phyloP scores from a whole-genome alignment of 2,329 filamentous ascomycete species.

The Geoglossum cookeanum region DNA sequence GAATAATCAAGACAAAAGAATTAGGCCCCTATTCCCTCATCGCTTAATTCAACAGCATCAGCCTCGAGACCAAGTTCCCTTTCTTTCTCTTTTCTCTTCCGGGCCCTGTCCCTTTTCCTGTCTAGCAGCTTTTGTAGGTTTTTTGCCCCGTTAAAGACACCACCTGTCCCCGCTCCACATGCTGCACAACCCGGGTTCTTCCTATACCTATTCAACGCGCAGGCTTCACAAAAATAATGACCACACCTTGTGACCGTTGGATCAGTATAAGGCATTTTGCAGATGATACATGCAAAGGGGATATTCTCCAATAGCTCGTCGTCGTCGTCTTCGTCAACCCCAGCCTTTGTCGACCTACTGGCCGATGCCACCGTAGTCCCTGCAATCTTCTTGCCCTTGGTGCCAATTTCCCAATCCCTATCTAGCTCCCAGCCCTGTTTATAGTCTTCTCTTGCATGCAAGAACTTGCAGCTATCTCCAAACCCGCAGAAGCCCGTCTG shows the following conservation, averaged over 20 bases:
- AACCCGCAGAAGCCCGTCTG: slow-evolving; percentile 51
- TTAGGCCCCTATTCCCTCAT: background rate
- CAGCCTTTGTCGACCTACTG: slow-evolving; percentile 9
- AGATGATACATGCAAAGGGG: slow-evolving; percentile 79
- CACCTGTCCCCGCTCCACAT: slow-evolving; percentile 68
- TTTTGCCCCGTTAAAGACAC: slow-evolving; percentile 79
- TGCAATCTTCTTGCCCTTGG: slow-evolving; percentile 34
- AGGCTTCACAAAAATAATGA: slow-evolving; percentile 89
- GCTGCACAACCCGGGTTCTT: slow-evolving; percentile 75
- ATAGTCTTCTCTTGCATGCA: slow-evolving; percentile 59
- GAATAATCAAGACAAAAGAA: background rate
- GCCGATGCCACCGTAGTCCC: slow-evolving; percentile 9
- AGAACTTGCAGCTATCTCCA: slow-evolving; percentile 59
- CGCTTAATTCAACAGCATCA: slow-evolving; percentile 6
- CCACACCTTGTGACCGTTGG: slow-evolving; percentile 80
- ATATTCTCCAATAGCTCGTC: slow-evolving; percentile 60
- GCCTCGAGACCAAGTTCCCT: slow-evolving; percentile 15
- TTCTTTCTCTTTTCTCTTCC: slow-evolving; percentile 34
- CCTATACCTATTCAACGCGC: slow-evolving; percentile 69
- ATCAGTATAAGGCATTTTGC: slow-evolving; percentile 54
- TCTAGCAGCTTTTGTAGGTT: slow-evolving; percentile 64
- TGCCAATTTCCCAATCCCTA: slow-evolving; percentile 75
- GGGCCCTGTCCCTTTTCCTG: slow-evolving; percentile 44
- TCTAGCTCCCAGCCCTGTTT: slow-evolving; percentile 86
- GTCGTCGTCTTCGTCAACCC: slow-evolving; percentile 29